Conservation (phyloP, 2,329 filamentous ascomycete genomes). For the Neonectria ditissima region DNA sequence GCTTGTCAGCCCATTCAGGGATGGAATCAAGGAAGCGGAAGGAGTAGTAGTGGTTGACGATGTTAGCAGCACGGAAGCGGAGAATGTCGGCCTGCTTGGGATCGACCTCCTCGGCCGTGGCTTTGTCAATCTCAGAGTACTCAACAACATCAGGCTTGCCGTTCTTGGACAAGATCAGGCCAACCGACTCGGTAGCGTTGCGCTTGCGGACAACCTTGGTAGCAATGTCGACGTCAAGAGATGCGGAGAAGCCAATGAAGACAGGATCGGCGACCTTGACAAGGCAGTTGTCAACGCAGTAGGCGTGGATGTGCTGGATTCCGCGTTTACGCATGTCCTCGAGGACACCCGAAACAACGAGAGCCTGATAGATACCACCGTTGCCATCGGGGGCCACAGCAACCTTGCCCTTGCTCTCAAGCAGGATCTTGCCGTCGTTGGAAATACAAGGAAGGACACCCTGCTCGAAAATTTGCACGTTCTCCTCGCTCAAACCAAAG, state of each 20-base stretch:
- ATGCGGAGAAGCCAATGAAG: slow-evolving; percentile 93
- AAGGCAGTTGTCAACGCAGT: slow-evolving; percentile 99
- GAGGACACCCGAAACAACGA: slow-evolving; percentile 83
- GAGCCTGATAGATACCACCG: slow-evolving; percentile 93
- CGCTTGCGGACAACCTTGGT: slow-evolving; percentile 99
- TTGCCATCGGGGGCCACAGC: slow-evolving; percentile 98
- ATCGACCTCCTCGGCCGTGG: slow-evolving; percentile 90
- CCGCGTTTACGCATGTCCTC: slow-evolving; percentile 90
- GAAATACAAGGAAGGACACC: slow-evolving; percentile 96
- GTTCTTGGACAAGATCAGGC: slow-evolving; percentile 93
- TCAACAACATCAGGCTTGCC: slow-evolving; percentile 97
- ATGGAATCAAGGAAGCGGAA: slow-evolving; percentile 93
- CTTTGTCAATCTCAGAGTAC: slow-evolving; percentile 95
- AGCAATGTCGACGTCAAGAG: slow-evolving; percentile 91
- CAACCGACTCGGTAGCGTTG: slow-evolving; percentile 94
- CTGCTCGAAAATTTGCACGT: slow-evolving; percentile 95
- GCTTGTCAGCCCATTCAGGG: slow-evolving; percentile 83
- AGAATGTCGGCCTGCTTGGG: slow-evolving; percentile 82
- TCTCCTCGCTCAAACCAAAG: slow-evolving; percentile 88
- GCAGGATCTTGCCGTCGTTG: slow-evolving; percentile 95
- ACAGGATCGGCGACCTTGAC: slow-evolving; percentile 97
- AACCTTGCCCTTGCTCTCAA: slow-evolving; percentile 90
- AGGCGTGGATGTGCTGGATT: slow-evolving; percentile 94
- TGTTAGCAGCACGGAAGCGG: slow-evolving; percentile 98
- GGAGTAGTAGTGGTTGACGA: slow-evolving; percentile 99